Evolutionary conservation across 257 asterid species (phyloP).

Genomic region (Phtheirospermum japonicum): DNA sequence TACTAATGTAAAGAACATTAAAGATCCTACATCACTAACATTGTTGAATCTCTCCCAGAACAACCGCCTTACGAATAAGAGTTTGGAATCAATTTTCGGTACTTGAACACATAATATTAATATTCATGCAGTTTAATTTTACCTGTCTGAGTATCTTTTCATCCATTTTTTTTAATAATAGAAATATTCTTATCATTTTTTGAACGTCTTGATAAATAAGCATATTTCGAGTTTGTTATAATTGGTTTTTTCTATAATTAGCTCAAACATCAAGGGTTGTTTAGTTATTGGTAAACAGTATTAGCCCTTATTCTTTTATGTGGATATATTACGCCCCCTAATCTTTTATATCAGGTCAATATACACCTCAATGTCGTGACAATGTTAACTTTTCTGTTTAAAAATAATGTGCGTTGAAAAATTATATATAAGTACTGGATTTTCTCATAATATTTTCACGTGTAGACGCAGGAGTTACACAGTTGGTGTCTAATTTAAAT

Average conservation of each 20-base stretch:
- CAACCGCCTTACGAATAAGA: slow-evolving; percentile 69
- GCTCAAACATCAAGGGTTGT: background rate
- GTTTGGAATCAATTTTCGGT: slow-evolving; percentile 91
- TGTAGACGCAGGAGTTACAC: slow-evolving; percentile 56
- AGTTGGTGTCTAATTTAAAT: slow-evolving; percentile 82
- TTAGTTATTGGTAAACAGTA: too few relatives aligned
- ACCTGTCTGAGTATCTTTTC: too few relatives aligned
- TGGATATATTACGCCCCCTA: too few relatives aligned
- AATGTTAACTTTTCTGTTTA: too few relatives aligned
- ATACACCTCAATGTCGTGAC: too few relatives aligned
- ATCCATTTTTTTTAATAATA: too few relatives aligned
- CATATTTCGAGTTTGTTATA: too few relatives aligned
- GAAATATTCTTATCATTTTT: too few relatives aligned
- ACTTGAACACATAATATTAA: slow-evolving; percentile 9
- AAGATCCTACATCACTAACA: slow-evolving; percentile 76
- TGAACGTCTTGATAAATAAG: background rate
- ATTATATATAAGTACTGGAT: too few relatives aligned
- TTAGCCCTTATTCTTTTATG: too few relatives aligned
- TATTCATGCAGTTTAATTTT: background rate
- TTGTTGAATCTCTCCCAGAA: slow-evolving; percentile 92
- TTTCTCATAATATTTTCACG: background rate
- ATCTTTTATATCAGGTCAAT: too few relatives aligned
- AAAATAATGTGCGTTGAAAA: too few relatives aligned
- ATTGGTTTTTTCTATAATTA: background rate
- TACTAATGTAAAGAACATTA: slow-evolving; percentile 87